These are phyloP conservation scores for Leccinum truebloodii DNA, from an alignment of 768 basidiomycete species.

Conservation along the genomic window DNA sequence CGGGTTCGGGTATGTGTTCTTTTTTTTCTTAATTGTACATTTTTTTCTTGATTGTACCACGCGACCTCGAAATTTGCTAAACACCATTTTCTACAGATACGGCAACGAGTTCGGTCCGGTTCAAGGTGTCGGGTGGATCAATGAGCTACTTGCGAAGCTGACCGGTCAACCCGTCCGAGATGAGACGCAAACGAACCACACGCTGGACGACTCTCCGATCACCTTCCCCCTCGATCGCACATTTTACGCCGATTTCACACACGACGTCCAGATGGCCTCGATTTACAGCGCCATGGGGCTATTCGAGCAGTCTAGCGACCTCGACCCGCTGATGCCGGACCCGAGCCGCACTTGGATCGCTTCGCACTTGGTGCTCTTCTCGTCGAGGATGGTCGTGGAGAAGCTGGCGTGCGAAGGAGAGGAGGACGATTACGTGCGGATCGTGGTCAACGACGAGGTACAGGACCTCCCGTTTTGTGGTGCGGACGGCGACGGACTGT, in stretches of 20 bases:
- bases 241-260: conserved; percentile 80
- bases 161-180: conserved; percentile 63
- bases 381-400: conserved; percentile 71
- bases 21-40: too few species aligned
- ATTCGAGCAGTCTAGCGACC: conserved; percentile 38
- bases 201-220: conserved; percentile 57
- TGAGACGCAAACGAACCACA: conserved; percentile 73
- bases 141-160: conserved; percentile 81
- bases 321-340: conserved; percentile 15
- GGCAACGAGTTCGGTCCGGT: conserved; percentile 67
- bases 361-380: conserved; percentile 70
- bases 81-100: conserved; percentile 41
- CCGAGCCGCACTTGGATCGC: conserved; percentile 48
- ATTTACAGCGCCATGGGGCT: conserved; percentile 63
- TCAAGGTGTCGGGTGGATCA: conserved; percentile 83
- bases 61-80: too few species aligned
- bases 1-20: conserved; percentile 47
- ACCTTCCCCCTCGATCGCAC: conserved; percentile 73
- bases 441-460: not conserved
- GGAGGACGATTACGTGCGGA: conserved; percentile 45
- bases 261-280: conserved; percentile 81
- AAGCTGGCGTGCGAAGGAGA: conserved; percentile 46
- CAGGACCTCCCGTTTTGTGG: not conserved
- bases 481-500: not conserved
- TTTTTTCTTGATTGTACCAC: too few species aligned